Base-by-base conservation (phyloP, 768 basidiomycete species). In the Lentinula edodes region DNA sequence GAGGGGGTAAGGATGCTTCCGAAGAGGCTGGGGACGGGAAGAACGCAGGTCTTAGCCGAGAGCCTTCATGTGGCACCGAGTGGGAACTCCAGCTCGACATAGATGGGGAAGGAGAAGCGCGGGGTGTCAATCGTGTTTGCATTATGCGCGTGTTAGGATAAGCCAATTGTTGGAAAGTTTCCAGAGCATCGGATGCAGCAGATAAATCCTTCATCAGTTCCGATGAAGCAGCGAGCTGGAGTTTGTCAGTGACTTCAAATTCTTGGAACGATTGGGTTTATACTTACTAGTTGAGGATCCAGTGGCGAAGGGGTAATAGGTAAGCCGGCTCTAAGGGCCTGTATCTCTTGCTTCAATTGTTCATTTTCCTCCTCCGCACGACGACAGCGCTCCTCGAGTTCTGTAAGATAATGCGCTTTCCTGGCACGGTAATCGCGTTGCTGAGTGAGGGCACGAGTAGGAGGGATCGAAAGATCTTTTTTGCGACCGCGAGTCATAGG, bases 341-440 rank as follows among this genome's bases (percentile, higher is more conserved):
- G 75, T 42, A 88, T 69, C 64, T 87, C 83, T 56, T 74, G 73
- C 34, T 78, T 77, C 46, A 88, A 72, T 36, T 73, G 71, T 1
- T 48, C 71, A 66, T 85, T 87, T 69, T 88, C 86, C 36, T 77
- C 80, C 65, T 88, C 86, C 12, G 78, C 76, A 36, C 69, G 73
- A n/a, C 74, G 75, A 67, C 79, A 80, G 32, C 83, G 80, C 18
- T 80, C 76, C 67, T 88, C 85, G 45, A 88, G 77, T 48, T 81
- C 81, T 5, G 78, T 71, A 52, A 87, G 69, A 71, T 86, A 83
- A 59, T 76, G 76, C 5, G 83, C 82, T 66, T 83, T 83, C 55
- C 85, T 78, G 6, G 84, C 85, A 18, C 86, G 81, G 67, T 86
- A 88, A 70, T 85, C 85, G 10, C 86, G 79, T 68, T 88, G 86